Evolutionary conservation across 768 basidiomycete genomes (phyloP).

Genomic region (Terana coerulea): DNA sequence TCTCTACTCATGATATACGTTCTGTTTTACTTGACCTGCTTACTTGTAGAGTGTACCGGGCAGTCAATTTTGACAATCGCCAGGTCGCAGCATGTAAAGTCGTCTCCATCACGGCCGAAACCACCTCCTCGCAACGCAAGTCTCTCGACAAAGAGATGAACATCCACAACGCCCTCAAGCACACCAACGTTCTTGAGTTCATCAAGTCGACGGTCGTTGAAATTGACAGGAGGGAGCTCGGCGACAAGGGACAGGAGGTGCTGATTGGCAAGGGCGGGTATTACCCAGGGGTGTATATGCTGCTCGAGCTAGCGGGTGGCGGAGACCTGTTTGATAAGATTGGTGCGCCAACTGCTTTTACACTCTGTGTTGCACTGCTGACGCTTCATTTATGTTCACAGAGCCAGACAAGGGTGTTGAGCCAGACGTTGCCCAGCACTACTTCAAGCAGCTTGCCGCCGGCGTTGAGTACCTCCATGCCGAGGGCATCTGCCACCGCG

Average conservation of each 20-base stretch:
- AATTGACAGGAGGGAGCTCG: constrained; percentile 12
- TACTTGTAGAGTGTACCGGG: constrained; percentile 69
- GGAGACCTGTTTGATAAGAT: constrained; percentile 99
- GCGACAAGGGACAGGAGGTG: constrained; percentile 21
- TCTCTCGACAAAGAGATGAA: constrained; percentile 89
- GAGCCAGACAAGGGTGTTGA: constrained; percentile 88
- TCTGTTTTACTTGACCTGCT: no score
- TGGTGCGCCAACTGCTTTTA: constrained; percentile 47
- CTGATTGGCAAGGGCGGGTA: constrained; percentile 36
- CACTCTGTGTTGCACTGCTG: no score
- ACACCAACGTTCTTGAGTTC: constrained; percentile 80
- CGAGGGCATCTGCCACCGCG: constrained; percentile 93
- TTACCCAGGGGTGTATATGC: constrained; percentile 84
- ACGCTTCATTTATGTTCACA: no score
- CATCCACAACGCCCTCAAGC: constrained; percentile 78
- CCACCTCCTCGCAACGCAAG: constrained; percentile 70
- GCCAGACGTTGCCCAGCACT: constrained; percentile 85
- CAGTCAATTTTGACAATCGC: constrained; percentile 63
- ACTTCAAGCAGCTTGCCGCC: constrained; percentile 79
- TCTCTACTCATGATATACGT: background rate
- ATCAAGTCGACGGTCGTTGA: constrained; percentile 76
- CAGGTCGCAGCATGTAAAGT: constrained; percentile 87
- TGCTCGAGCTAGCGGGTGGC: constrained; percentile 88
- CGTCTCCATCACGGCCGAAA: constrained; percentile 57
- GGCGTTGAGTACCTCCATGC: constrained; percentile 85